phyloP scores from a whole-genome alignment of 108 stramenopile species.

The Bacterosira constricta region DNA sequence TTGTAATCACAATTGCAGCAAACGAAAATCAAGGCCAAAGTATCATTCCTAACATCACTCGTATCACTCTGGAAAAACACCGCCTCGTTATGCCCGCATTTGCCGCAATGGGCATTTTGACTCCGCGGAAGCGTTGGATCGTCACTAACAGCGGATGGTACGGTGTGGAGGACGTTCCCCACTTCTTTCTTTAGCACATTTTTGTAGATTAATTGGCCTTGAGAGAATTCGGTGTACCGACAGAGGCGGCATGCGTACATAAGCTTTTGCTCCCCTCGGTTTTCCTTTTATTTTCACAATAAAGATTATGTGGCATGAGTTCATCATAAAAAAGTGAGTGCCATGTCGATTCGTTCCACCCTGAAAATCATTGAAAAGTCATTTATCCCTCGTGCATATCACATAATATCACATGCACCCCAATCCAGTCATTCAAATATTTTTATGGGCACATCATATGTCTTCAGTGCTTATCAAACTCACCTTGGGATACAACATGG shows the following conservation, averaged over 20 bases:
- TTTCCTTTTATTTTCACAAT: conserved; percentile 50
- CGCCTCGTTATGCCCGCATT: conserved; percentile 89
- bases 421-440: too few relatives aligned
- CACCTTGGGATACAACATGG: conserved; percentile 92
- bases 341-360: too few relatives aligned
- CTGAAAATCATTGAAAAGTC: too few relatives aligned
- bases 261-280: conserved; percentile 69
- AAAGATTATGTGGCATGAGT: neutral
- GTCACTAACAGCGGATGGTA: conserved; percentile 80
- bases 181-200: conserved; percentile 86
- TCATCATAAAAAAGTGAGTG: neutral
- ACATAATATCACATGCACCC: too few relatives aligned
- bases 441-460: too few relatives aligned
- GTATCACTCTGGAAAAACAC: conserved; percentile 89
- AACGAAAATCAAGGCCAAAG: conserved; percentile 90
- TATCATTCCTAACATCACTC: conserved; percentile 72
- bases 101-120: conserved; percentile 81
- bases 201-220: conserved; percentile 76
- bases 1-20: conserved; percentile 92
- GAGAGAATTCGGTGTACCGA: conserved; percentile 73
- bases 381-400: too few relatives aligned
- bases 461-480: too few relatives aligned
- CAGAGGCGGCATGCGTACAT: conserved; percentile 87
- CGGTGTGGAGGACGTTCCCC: conserved; percentile 81
- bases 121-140: conserved; percentile 89